Evolutionary conservation across 805 yeast genomes (phyloP).

Genomic region (Candida caryicola): DNA sequence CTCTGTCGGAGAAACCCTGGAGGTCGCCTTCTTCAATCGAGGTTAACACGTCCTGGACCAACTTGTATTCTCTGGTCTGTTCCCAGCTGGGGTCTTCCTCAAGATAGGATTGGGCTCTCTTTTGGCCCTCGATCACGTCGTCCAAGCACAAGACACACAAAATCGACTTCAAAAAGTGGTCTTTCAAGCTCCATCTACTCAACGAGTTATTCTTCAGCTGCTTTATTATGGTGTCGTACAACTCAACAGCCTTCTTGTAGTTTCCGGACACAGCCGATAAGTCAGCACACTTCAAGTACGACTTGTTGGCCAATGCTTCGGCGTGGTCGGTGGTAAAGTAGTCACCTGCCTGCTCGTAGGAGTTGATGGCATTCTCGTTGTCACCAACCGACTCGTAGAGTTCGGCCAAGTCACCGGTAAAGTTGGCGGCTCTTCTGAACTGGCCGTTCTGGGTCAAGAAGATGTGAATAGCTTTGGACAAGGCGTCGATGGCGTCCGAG

Average conservation of each 20-base stretch:
- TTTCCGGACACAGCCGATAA: constrained; percentile 68
- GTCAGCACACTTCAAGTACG: constrained; percentile 86
- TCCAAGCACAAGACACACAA: constrained; percentile 80
- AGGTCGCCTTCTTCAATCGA: constrained; percentile 80
- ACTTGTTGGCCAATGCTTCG: constrained; percentile 83
- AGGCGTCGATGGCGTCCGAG: constrained; percentile 69
- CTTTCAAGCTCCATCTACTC: constrained; percentile 90
- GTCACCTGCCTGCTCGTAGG: constrained; percentile 92
- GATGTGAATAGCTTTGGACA: constrained; percentile 73
- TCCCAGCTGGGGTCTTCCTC: constrained; percentile 76
- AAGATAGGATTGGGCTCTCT: constrained; percentile 59
- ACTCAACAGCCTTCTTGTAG: constrained; percentile 69
- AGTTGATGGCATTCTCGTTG: constrained; percentile 61
- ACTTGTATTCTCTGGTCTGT: constrained; percentile 70
- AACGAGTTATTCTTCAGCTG: constrained; percentile 70
- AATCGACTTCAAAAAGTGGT: constrained; percentile 80
- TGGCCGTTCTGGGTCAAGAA: constrained; percentile 86
- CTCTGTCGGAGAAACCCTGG: constrained; percentile 68
- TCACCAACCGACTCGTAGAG: constrained; percentile 76
- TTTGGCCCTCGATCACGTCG: constrained; percentile 83
- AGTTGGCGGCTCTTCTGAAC: constrained; percentile 94
- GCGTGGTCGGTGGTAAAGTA: constrained; percentile 95
- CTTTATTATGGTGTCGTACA: constrained; percentile 76
- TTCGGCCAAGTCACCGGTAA: constrained; percentile 86
- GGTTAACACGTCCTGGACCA: constrained; percentile 63